Evolutionary conservation across 148 eudicot genomes (phyloP).

Genomic region (Spergularia bocconei): DNA sequence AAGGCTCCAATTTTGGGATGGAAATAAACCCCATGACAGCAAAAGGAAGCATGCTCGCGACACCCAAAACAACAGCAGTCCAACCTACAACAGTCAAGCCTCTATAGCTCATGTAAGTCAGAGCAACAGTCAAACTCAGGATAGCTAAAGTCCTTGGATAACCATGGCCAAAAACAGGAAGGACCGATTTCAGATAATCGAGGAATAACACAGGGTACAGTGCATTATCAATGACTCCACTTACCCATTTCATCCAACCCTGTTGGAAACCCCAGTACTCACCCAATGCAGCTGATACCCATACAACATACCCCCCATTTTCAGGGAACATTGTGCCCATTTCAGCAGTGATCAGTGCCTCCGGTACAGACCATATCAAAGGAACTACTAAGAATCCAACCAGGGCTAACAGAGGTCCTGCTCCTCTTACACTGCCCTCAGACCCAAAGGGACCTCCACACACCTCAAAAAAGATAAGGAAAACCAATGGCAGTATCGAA

Average conservation of each 20-base stretch:
- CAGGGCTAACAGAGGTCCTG: constrained; percentile 48
- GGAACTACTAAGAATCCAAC: constrained; percentile 44
- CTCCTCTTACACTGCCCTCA: constrained; percentile 48
- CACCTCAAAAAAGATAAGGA: constrained; percentile 51
- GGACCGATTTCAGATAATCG: constrained; percentile 52
- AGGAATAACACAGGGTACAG: constrained; percentile 60
- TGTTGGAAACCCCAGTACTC: constrained; percentile 49
- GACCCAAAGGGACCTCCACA: constrained; percentile 50
- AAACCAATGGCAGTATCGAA: constrained; percentile 42
- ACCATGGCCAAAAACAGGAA: constrained; percentile 49
- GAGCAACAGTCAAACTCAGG: constrained; percentile 31
- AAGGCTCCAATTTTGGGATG: constrained; percentile 46
- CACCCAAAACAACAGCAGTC: constrained; percentile 53
- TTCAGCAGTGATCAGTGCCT: constrained; percentile 54
- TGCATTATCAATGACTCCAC: constrained; percentile 67
- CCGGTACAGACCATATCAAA: constrained; percentile 45
- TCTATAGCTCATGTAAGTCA: constrained; percentile 56
- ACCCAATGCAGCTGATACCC: constrained; percentile 49
- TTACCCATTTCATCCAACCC: constrained; percentile 57
- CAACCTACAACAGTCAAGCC: constrained; percentile 62
- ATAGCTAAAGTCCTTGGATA: constrained; percentile 43
- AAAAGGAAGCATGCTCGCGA: constrained; percentile 58
- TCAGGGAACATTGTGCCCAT: constrained; percentile 58
- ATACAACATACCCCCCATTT: constrained; percentile 52
- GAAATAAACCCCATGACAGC: constrained; percentile 50